Base-by-base conservation (phyloP, 2,329 filamentous ascomycete species). In the Paecilomyces dactylethromorphus region DNA sequence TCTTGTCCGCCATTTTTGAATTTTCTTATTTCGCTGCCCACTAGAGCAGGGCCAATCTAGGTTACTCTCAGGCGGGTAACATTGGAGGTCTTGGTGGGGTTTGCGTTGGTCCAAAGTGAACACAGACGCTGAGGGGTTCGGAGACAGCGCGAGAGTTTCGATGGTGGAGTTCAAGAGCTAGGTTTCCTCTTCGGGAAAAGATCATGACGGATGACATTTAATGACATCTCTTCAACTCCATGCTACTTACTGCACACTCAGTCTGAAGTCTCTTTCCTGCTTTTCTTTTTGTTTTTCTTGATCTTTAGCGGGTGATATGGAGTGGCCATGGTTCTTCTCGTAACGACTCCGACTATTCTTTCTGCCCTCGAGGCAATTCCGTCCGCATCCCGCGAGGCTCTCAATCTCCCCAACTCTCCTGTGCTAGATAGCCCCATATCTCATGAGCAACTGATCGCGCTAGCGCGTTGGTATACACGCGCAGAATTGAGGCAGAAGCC, bases 241-340 rank as follows among this genome's bases (percentile, higher is more conserved):
- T n/a, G 13, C 35, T 18, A 18, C 35, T 39, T n/a, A 39, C n/a
- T 39, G 35, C 35, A 39, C 15, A 18, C 4, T 4, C 13, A n/a
- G n/a, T 45, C 18, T 45, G 15, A n/a, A 45, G 39, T 18, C 21
- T 45, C 3, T 45, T 3, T 45, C 18, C 15, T 21, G 39, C 15
- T 4, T 39, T 39, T 39, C 39, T 45, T 18, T 56, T 59, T 35
- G 61, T 54, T 56, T 64, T 52, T 54, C 55, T 33, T 29, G 10
- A 8, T 52, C 22, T 52, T 29, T 53, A n/a, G 24, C 39, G 3
- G 39, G 10, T 29, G 26, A 24, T 29, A 29, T 45, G 39, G 39
- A 18, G 3, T 18, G 39, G 39, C 15, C 21, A 79, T 79, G 78
- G 78, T 79, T 53, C 70, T 72, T 18, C 71, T 79, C 26, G 64